Evolutionary conservation across 2,329 filamentous ascomycete genomes (phyloP).

Genomic region (Ceratocystis cubensis): DNA sequence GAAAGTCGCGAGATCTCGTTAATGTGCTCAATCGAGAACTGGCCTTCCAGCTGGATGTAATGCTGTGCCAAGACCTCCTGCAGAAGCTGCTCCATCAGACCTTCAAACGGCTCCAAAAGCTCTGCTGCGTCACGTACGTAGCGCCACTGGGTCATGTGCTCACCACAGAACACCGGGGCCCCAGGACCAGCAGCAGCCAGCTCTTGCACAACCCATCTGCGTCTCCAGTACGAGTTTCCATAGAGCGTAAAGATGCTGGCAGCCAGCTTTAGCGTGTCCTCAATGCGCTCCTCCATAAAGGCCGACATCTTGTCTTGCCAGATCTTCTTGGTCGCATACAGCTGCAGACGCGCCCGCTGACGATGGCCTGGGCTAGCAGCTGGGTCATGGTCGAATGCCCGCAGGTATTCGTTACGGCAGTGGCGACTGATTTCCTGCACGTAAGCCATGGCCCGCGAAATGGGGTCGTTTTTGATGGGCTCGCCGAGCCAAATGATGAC

Average conservation of each 20-base stretch:
- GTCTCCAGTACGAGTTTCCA: slow-evolving; percentile 18
- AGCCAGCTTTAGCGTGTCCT: slow-evolving; percentile 18
- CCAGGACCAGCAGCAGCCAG: slow-evolving; percentile 8
- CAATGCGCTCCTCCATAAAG: slow-evolving; percentile 13
- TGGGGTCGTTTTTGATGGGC: slow-evolving; percentile 16
- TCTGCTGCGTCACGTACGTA: slow-evolving; percentile 19
- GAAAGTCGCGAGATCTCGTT: slow-evolving; percentile 15
- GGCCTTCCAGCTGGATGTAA: slow-evolving; percentile 16
- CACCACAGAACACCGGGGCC: slow-evolving; percentile 16
- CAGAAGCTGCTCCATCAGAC: slow-evolving; percentile 15
- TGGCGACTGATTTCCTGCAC: slow-evolving; percentile 18
- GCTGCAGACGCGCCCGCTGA: slow-evolving; percentile 15
- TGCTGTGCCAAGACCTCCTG: slow-evolving; percentile 19
- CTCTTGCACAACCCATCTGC: slow-evolving; percentile 16
- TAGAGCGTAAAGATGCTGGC: slow-evolving; percentile 20
- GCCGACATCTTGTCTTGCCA: slow-evolving; percentile 16
- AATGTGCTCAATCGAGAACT: slow-evolving; percentile 17
- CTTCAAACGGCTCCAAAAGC: slow-evolving; percentile 17
- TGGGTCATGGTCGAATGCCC: slow-evolving; percentile 17
- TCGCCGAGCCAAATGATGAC: slow-evolving; percentile 23
- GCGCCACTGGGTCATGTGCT: slow-evolving; percentile 20
- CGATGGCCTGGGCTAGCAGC: slow-evolving; percentile 17
- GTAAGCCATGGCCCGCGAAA: slow-evolving; percentile 15
- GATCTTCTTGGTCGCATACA: slow-evolving; percentile 15
- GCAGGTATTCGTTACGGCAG: slow-evolving; percentile 18